These are phyloP conservation scores for Nigrospora osmanthi DNA, from an alignment of 2,329 filamentous ascomycete genomes.

Conservation along the genomic window DNA sequence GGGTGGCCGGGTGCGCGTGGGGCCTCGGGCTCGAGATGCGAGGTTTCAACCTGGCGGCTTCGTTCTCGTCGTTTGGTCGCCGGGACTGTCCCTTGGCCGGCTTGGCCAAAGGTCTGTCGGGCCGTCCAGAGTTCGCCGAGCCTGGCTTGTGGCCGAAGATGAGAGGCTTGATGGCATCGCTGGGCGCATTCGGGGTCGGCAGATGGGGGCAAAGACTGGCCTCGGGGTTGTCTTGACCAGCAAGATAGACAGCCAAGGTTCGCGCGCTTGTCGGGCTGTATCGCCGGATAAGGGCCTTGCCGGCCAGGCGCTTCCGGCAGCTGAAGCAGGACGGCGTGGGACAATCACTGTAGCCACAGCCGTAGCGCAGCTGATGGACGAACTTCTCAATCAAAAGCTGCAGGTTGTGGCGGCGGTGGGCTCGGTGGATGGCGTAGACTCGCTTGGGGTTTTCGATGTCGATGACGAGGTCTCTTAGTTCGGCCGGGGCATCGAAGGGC, in stretches of 20 bases:
- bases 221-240: conserved; percentile 71
- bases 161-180: conserved; percentile 38
- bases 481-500: conserved; percentile 50
- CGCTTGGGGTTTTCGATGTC: conserved; percentile 54
- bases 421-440: conserved; percentile 53
- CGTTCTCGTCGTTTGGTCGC: too few species aligned
- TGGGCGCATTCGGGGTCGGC: conserved; percentile 30
- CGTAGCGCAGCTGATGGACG: conserved; percentile 72
- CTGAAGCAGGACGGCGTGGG: conserved; percentile 73
- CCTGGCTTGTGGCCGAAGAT: conserved; percentile 31
- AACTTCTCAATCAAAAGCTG: conserved; percentile 67
- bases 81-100: too few species aligned
- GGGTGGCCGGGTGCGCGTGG: too few species aligned
- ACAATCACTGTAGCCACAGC: conserved; percentile 64
- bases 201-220: conserved; percentile 56
- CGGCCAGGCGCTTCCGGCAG: conserved; percentile 60
- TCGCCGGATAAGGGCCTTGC: conserved; percentile 62
- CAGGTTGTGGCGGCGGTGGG: conserved; percentile 54
- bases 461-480: conserved; percentile 46
- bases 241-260: conserved; percentile 71
- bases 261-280: conserved; percentile 78
- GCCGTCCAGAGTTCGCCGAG: not conserved
- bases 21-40: too few species aligned
- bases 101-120: too few species aligned
- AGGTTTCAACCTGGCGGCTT: too few species aligned